These are phyloP conservation scores for Penicillium sp. DNA, from an alignment of 2,329 filamentous ascomycete genomes.

Conservation along the genomic window DNA sequence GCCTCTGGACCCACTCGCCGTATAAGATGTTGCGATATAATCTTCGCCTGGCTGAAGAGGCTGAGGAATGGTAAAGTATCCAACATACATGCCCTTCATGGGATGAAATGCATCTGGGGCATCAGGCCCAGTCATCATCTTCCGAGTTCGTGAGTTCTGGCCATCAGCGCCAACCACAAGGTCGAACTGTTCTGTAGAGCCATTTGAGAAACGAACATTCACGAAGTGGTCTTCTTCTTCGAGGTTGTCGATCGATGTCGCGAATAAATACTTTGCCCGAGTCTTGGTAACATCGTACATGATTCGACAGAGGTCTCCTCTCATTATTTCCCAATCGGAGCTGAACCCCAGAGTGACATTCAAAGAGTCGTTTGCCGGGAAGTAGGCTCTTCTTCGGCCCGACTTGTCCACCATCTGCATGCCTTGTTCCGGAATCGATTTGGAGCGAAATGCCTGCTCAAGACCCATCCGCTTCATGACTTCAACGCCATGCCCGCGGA, in stretches of 20 bases:
- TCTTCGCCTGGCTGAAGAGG: constrained; percentile 30
- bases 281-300: constrained; percentile 39
- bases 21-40: constrained; percentile 41
- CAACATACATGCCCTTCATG: constrained; percentile 30
- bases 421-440: constrained; percentile 51
- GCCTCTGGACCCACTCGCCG: constrained; percentile 37
- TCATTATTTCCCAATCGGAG: constrained; percentile 58
- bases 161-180: constrained; percentile 36
- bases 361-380: constrained; percentile 44
- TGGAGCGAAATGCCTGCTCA: constrained; percentile 42
- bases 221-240: constrained; percentile 20
- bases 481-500: constrained; percentile 55
- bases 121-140: constrained; percentile 20
- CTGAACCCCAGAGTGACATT: constrained; percentile 43
- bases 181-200: constrained; percentile 24
- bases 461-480: constrained; percentile 58
- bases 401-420: constrained; percentile 48
- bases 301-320: constrained; percentile 53
- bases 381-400: constrained; percentile 43
- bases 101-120: constrained; percentile 20
- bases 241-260: constrained; percentile 28
- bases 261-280: constrained; percentile 35
- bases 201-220: constrained; percentile 28
- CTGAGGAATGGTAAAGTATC: constrained; percentile 42
- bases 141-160: constrained; percentile 23